These are phyloP conservation scores for Aureobasidium sp. DNA, from an alignment of 2,329 filamentous ascomycete genomes.

Conservation along the genomic window DNA sequence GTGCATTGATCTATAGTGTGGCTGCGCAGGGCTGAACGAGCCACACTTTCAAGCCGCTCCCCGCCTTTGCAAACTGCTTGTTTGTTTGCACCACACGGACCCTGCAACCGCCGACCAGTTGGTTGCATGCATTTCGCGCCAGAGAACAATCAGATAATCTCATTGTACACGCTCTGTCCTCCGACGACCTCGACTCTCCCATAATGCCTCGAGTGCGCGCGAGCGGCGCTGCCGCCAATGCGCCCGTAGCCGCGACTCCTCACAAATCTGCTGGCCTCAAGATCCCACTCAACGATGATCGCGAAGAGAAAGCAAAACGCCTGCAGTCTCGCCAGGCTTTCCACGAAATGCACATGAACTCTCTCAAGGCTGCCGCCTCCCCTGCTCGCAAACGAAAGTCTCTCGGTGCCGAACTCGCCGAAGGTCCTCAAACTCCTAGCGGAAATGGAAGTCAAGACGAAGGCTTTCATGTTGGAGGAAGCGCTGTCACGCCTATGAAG, in stretches of 20 bases:
- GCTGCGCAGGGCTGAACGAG: neutral
- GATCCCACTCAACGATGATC: constrained; percentile 94
- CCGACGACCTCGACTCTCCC: constrained; percentile 21
- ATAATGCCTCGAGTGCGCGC: constrained; percentile 30
- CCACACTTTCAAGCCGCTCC: neutral
- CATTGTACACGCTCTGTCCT: neutral
- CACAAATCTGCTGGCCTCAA: constrained; percentile 54
- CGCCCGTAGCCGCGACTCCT: constrained; percentile 37
- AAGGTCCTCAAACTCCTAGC: constrained; percentile 45
- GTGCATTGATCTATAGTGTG: neutral
- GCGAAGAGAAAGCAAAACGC: constrained; percentile 80
- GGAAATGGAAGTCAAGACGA: constrained; percentile 42
- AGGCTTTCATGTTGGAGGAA: constrained; percentile 57
- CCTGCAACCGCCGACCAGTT: neutral
- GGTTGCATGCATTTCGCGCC: neutral
- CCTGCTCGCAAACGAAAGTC: constrained; percentile 60
- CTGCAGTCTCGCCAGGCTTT: constrained; percentile 80
- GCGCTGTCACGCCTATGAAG: constrained; percentile 88
- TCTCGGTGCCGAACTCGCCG: constrained; percentile 38
- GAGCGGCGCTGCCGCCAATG: constrained; percentile 38
- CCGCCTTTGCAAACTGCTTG: neutral
- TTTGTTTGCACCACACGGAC: constrained; percentile 8
- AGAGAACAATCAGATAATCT: neutral
- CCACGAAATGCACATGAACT: constrained; percentile 85
- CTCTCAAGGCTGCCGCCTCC: constrained; percentile 75